These are phyloP conservation scores for Blastobotrys persicus DNA, from an alignment of 1,139 yeast species.

Conservation along the genomic window DNA sequence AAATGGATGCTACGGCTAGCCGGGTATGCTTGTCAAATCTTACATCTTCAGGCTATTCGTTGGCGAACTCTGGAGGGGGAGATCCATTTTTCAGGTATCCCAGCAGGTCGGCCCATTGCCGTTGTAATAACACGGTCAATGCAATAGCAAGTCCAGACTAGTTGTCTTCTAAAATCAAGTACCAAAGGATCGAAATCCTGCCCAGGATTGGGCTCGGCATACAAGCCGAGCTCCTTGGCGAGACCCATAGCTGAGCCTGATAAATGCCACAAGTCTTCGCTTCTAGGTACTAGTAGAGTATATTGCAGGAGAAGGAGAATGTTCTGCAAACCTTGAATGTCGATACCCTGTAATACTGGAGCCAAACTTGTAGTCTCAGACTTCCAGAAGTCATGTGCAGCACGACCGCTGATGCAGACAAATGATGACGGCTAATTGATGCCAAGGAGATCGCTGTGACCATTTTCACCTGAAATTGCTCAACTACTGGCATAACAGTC, in stretches of 20 bases:
- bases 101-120: conserved; percentile 14
- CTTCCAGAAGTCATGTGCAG: conserved; percentile 14
- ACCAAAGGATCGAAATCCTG: conserved; percentile 11
- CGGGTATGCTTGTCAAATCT: no score
- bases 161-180: conserved; percentile 10
- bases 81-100: conserved; percentile 13
- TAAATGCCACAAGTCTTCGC: conserved; percentile 14
- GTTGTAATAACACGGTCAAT: conserved; percentile 14
- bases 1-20: no score
- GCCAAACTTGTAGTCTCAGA: conserved; percentile 5
- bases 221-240: conserved; percentile 12
- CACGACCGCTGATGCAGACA: conserved; percentile 13
- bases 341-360: neutral
- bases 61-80: no score
- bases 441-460: conserved; percentile 12
- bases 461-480: conserved; percentile 12
- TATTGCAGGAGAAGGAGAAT: conserved; percentile 12
- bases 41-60: no score
- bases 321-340: conserved; percentile 11
- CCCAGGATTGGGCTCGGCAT: conserved; percentile 13
- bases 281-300: conserved; percentile 10
- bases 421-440: conserved; percentile 13
- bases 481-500: neutral
- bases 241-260: conserved; percentile 12
- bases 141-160: conserved; percentile 15